Conservation (phyloP, 371 early-diverging fungal species). For the Zopfochytrium polystomum region DNA sequence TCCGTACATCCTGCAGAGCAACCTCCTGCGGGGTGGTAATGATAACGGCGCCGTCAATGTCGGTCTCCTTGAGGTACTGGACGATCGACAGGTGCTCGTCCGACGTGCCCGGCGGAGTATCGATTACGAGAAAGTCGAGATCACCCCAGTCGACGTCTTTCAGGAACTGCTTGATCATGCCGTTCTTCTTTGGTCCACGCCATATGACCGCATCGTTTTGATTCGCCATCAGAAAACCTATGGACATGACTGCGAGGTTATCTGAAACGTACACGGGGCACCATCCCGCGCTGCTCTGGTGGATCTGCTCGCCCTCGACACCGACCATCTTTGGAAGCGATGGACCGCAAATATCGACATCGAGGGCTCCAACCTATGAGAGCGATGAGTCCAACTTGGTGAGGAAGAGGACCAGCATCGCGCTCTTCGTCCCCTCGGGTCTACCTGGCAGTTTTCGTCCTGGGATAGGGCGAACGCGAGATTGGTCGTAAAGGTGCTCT, state of each 20-base stretch:
- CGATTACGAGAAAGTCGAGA: conserved; percentile 64
- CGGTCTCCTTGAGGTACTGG: conserved; percentile 38
- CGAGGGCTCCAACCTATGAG: conserved; percentile 85
- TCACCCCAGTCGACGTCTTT: conserved; percentile 56
- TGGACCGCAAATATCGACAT: conserved; percentile 99
- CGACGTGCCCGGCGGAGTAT: conserved; percentile 72
- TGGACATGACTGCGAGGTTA: conserved; percentile 65
- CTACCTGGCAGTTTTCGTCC: conserved; percentile 38
- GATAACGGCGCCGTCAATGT: conserved; percentile 52
- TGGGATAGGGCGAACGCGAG: conserved; percentile 46
- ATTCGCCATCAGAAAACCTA: conserved; percentile 55
- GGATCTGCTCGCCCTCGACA: conserved; percentile 80
- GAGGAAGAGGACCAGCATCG: no score
- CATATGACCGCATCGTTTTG: conserved; percentile 63
- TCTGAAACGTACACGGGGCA: conserved; percentile 89
- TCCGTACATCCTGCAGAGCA: conserved; percentile 53
- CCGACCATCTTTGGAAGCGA: conserved; percentile 95
- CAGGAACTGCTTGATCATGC: conserved; percentile 60
- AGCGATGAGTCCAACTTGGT: not conserved
- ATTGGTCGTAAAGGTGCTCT: conserved; percentile 55
- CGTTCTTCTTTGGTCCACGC: conserved; percentile 68
- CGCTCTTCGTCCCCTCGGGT: no score
- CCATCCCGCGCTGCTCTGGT: conserved; percentile 80
- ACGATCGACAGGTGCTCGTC: conserved; percentile 64
- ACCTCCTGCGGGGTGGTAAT: conserved; percentile 70